Evolutionary conservation across 148 eudicot species (phyloP).

Genomic region (Rheum nobile): DNA sequence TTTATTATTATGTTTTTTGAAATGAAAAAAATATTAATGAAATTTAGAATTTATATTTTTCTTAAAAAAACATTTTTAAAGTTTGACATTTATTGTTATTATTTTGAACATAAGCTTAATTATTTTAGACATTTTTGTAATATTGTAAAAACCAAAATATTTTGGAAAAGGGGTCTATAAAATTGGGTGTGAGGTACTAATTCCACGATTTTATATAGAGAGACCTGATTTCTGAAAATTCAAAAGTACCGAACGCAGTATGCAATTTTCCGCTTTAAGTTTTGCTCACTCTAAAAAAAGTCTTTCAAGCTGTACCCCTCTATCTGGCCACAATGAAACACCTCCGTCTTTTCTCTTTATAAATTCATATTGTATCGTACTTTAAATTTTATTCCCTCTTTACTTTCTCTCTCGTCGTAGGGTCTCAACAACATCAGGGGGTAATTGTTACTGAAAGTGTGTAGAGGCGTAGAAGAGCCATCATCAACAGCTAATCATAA

Average conservation of each 20-base stretch:
- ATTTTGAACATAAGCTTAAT: too few relatives aligned
- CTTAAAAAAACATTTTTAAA: too few relatives aligned
- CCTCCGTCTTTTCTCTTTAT: not conserved
- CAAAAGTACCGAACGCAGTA: not conserved
- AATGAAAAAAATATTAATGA: too few relatives aligned
- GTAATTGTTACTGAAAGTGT: conserved; percentile 3
- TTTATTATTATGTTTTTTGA: too few relatives aligned
- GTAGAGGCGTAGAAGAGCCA: not conserved
- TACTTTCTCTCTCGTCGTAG: not conserved
- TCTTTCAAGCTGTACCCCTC: conserved; percentile 5
- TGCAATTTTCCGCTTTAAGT: not conserved
- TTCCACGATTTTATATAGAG: too few relatives aligned
- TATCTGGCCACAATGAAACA: not conserved
- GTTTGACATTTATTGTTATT: too few relatives aligned
- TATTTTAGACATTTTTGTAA: too few relatives aligned
- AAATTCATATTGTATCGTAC: not conserved
- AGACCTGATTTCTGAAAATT: too few relatives aligned
- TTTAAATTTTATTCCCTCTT: conserved; percentile 4
- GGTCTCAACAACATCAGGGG: conserved; percentile 1
- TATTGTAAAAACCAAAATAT: too few relatives aligned
- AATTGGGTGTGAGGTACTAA: too few relatives aligned
- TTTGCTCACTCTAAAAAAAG: not conserved
- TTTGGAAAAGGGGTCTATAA: too few relatives aligned
- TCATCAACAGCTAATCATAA: not conserved
- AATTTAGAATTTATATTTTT: too few relatives aligned